Conservation (phyloP, 441 rosid genomes). For the Erodium trifolium region DNA sequence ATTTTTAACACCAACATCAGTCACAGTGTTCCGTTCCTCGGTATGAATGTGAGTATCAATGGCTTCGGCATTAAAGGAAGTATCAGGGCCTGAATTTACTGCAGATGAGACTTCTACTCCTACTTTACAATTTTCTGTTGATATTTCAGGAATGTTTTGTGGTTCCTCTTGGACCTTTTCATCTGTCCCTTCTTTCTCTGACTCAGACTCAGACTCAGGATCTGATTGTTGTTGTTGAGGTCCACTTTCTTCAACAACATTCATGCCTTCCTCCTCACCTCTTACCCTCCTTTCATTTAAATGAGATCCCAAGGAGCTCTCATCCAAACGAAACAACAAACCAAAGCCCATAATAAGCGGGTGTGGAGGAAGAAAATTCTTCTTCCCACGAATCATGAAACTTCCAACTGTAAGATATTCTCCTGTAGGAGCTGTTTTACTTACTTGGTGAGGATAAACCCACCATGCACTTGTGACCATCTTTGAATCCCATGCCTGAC, state of each 20-base stretch:
- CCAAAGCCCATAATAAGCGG: constrained; percentile 99
- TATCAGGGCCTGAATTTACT: constrained; percentile 11
- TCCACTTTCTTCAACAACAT: constrained; percentile 52
- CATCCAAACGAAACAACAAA: constrained; percentile 88
- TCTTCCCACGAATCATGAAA: constrained; percentile 98
- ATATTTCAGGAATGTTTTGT: constrained; percentile 8
- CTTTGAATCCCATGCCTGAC: constrained; percentile 98
- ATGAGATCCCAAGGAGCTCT: constrained; percentile 95
- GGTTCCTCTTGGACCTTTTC: constrained; percentile 20
- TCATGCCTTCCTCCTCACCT: constrained; percentile 80
- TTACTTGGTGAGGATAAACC: constrained; percentile 97
- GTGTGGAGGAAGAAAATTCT: constrained; percentile 93
- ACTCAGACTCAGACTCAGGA: constrained; percentile 40
- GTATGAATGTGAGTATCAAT: constrained; percentile 21
- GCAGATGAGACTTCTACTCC: constrained; percentile 1
- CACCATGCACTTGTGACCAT: constrained; percentile 99
- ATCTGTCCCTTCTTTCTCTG: constrained; percentile 38
- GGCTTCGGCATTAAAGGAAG: constrained; percentile 22
- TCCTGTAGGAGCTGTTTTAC: constrained; percentile 97
- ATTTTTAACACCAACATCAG: constrained; percentile 22
- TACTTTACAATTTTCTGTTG: constrained; percentile 9
- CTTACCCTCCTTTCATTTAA: constrained; percentile 93
- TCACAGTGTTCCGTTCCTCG: constrained; percentile 22
- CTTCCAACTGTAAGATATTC: constrained; percentile 97
- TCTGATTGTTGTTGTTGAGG: constrained; percentile 25